A percentile compares a stretch with the other conserved stretches of the same genome.
Conservation (phyloP, 2,329 filamentous ascomycete species). For the Aspergillus hiratsukae region DNA sequence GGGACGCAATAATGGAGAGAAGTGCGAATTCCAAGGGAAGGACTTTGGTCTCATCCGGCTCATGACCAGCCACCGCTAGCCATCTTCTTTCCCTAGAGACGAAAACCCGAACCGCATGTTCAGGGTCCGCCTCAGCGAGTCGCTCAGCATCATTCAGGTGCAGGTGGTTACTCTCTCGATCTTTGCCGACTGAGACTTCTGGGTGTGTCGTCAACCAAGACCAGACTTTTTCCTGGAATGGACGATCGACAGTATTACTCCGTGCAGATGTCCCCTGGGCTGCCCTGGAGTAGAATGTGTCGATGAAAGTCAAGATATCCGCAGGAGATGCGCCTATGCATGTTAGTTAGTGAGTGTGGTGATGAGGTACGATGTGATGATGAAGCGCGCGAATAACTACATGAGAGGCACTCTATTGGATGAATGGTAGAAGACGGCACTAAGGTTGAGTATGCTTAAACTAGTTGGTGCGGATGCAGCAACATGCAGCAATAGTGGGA, state of each 20-base stretch:
- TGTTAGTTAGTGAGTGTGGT: conserved; percentile 16
- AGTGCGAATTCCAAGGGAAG: conserved; percentile 53
- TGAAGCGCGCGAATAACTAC: not conserved
- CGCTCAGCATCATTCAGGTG: conserved; percentile 39
- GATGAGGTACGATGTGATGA: not conserved
- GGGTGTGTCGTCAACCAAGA: conserved; percentile 53
- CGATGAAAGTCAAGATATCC: conserved; percentile 32
- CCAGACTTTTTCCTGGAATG: conserved; percentile 53
- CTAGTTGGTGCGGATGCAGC: conserved; percentile 2
- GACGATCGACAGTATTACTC: conserved; percentile 42
- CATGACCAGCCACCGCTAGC: conserved; percentile 58
- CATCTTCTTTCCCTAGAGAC: conserved; percentile 55
- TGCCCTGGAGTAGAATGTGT: conserved; percentile 31
- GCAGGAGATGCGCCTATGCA: conserved; percentile 31
- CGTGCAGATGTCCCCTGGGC: conserved; percentile 15
- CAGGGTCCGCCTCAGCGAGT: conserved; percentile 2
- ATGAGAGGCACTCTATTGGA: not conserved
- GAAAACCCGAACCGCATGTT: conserved; percentile 36
- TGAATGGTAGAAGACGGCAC: not conserved
- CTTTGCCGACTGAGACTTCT: conserved; percentile 50
- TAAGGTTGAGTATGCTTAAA: not conserved
- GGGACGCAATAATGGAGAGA: conserved; percentile 55
- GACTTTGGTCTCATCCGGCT: conserved; percentile 51
- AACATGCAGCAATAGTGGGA: conserved; percentile 6
- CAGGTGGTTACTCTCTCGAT: conserved; percentile 38